Evolutionary conservation across 2,329 filamentous ascomycete species (phyloP), one percentile per base, ranked within the genome.

Genomic region (Malbranchea zuffiana): DNA sequence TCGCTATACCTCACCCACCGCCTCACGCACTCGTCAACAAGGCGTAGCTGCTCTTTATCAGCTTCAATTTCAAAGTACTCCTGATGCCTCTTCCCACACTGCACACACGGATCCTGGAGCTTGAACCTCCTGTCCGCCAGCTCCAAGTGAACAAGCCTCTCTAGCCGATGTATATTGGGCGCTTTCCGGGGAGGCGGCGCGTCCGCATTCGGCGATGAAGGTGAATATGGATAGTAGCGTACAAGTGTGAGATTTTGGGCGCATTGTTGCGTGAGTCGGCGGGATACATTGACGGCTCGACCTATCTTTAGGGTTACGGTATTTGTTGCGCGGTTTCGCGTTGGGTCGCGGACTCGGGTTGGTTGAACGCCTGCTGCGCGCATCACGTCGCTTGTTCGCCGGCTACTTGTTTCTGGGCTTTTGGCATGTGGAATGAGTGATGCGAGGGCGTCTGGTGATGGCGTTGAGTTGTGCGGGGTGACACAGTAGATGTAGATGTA

Each of bases 401-500:
- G 54, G 6, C 3, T 17, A 8, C 12, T 33, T 1, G 12, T 13
- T 12, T 53, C 47, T 16, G 64, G 52, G n/a, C n/a, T n/a, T n/a
- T n/a, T n/a, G n/a, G n/a, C n/a, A 2, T 69, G 63, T 1, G 75
- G 71, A 27, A 79, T 67, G 32, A 82, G 65, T 7, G 73, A 70
- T 6, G 74, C 67, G 13, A 74, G 72, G 28, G 75, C 66, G 44
- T 75, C 78, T 23, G 41, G 32, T 5, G 39, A 26, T 2, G 45
- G 23, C 0, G 68, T 56, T 5, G 74, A 62, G 2, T 69, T 71
- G 23, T 72, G 67, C 20, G 85, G 78, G 0, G 85, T 95, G 15
- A 95, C 71, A 86, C 88, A 95, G 69, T 96, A 98, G 60, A 98
- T 93, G 69, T 98, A 98, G 48, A 98, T 96, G 63, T 90, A 98